Percentiles rank a stretch among this genome's conserved stretches.
Evolutionary conservation across 352 stramenopile genomes (phyloP).

Genomic region (Pythium dissotocum): DNA sequence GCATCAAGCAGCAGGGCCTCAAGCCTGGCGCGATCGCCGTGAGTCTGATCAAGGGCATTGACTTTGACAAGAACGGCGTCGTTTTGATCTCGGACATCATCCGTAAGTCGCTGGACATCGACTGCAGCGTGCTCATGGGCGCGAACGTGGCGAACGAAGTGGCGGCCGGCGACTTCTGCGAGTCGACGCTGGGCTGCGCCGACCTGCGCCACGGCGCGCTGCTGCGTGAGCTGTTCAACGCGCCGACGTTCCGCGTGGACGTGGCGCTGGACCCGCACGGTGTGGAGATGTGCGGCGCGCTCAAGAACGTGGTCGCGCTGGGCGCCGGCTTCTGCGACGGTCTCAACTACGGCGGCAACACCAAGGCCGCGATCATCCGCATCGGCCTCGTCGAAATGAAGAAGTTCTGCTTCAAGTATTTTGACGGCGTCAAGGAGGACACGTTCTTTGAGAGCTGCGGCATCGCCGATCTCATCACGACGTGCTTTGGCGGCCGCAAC

Average conservation of each 20-base stretch:
- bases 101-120: constrained; percentile 78
- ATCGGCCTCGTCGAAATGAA: constrained; percentile 96
- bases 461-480: constrained; percentile 98
- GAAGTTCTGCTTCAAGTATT: constrained; percentile 93
- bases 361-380: constrained; percentile 96
- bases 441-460: constrained; percentile 97
- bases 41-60: constrained; percentile 92
- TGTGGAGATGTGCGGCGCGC: constrained; percentile 95
- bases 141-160: constrained; percentile 98
- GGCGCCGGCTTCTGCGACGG: constrained; percentile 97
- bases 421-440: constrained; percentile 89
- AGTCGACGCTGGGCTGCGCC: constrained; percentile 94
- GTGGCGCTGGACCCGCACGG: constrained; percentile 92
- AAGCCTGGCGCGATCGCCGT: constrained; percentile 69
- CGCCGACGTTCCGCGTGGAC: constrained; percentile 92
- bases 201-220: constrained; percentile 71
- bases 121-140: constrained; percentile 95
- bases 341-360: constrained; percentile 95
- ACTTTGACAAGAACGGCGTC: constrained; percentile 84
- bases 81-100: constrained; percentile 91
- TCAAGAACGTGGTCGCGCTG: constrained; percentile 98
- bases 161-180: constrained; percentile 93
- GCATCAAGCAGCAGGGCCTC: constrained; percentile 83
- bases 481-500: constrained; percentile 97
- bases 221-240: constrained; percentile 76